Evolutionary conservation across 805 yeast species (phyloP).

Genomic region (Spathaspora gorwiae): DNA sequence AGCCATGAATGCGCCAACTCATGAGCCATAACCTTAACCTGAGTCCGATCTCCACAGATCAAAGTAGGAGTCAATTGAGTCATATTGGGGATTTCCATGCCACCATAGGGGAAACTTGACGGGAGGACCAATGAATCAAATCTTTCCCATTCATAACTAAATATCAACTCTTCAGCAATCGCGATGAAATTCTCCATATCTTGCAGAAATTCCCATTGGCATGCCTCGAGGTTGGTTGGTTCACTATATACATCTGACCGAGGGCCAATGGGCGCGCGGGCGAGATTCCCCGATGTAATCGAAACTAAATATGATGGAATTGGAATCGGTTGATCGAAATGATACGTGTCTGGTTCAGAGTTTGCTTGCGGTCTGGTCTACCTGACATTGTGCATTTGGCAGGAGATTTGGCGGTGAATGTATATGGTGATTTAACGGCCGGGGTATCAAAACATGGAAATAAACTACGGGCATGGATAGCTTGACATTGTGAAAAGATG

Average conservation of each 20-base stretch:
- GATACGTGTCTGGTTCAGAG: slow-evolving; percentile 12
- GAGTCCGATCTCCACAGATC: slow-evolving; percentile 30
- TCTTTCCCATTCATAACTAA: slow-evolving; percentile 30
- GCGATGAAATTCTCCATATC: slow-evolving; percentile 32
- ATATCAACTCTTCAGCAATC: slow-evolving; percentile 29
- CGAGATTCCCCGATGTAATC: slow-evolving; percentile 29
- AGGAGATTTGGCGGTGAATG: slow-evolving; percentile 22
- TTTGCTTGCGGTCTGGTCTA: slow-evolving; percentile 14
- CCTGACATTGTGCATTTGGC: slow-evolving; percentile 27
- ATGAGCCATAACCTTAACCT: slow-evolving; percentile 32
- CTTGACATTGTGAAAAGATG: slow-evolving; percentile 33
- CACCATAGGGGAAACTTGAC: slow-evolving; percentile 31
- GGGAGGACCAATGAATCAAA: slow-evolving; percentile 34
- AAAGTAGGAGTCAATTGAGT: slow-evolving; percentile 33
- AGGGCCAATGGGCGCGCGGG: slow-evolving; percentile 28
- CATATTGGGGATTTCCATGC: slow-evolving; percentile 36
- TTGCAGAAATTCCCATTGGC: slow-evolving; percentile 33
- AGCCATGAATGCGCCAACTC: slow-evolving; percentile 37
- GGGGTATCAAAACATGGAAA: slow-evolving; percentile 38
- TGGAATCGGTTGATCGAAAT: slow-evolving; percentile 30
- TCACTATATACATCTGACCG: slow-evolving; percentile 29
- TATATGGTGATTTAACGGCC: slow-evolving; percentile 25
- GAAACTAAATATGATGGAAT: slow-evolving; percentile 33
- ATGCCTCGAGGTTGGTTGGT: slow-evolving; percentile 19
- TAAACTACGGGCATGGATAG: slow-evolving; percentile 32